Evolutionary conservation across 495 filamentous ascomycete genomes (phyloP).

Genomic region (Neohortaea acidophila): DNA sequence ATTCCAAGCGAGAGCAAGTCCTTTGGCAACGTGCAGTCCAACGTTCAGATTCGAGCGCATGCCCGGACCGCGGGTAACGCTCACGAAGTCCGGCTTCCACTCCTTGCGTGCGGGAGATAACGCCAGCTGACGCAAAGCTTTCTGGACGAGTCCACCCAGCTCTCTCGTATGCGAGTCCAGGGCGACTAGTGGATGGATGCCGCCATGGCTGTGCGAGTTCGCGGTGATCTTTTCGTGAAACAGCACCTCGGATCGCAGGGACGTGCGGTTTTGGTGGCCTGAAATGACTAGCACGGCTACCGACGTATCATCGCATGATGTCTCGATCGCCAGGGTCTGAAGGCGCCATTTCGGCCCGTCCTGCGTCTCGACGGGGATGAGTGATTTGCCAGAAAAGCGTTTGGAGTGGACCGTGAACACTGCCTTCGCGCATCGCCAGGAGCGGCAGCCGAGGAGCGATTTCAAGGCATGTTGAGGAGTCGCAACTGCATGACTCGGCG

Average conservation of each 20-base stretch:
- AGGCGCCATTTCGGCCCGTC: neutral
- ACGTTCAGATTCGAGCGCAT: conserved; percentile 61
- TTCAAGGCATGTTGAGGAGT: no score
- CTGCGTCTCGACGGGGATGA: neutral
- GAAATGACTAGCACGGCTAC: conserved; percentile 53
- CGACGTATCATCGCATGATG: conserved; percentile 93
- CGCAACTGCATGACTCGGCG: no score
- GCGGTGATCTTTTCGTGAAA: conserved; percentile 75
- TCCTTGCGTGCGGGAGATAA: no score
- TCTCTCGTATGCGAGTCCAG: conserved; percentile 56
- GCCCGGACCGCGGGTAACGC: conserved; percentile 77
- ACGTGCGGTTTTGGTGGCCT: neutral
- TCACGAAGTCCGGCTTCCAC: conserved; percentile 53
- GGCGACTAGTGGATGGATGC: conserved; percentile 63
- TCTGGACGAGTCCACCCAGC: conserved; percentile 48
- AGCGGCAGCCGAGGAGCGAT: no score
- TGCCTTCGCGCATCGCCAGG: no score
- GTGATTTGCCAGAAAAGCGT: neutral
- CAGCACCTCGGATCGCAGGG: conserved; percentile 30
- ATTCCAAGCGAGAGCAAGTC: conserved; percentile 66
- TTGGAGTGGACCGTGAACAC: no score
- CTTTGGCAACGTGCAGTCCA: conserved; percentile 77
- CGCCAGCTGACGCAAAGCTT: conserved; percentile 45
- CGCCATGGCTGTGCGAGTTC: conserved; percentile 51
- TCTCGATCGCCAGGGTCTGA: conserved; percentile 63